Conservation (phyloP, 164 flowering plant genomes). For the Umbilicus rupestris region DNA sequence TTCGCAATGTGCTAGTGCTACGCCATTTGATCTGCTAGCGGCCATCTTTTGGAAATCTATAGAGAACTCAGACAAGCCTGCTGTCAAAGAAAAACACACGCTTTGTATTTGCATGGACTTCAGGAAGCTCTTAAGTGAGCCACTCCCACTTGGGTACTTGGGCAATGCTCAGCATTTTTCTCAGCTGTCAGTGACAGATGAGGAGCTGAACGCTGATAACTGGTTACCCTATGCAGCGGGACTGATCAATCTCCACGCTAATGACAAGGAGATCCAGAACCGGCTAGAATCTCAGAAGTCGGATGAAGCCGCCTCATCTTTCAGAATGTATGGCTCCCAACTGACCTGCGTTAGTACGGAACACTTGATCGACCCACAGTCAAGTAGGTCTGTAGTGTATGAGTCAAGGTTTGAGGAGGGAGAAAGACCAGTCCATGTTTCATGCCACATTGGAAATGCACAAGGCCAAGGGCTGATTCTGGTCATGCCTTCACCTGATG, state of each 20-base stretch:
- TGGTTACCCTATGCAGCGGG: slow-evolving; percentile 21
- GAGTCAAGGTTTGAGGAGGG: slow-evolving; percentile 26
- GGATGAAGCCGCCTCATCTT: slow-evolving; percentile 31
- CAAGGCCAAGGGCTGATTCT: slow-evolving; percentile 64
- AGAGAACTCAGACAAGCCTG: slow-evolving; percentile 14
- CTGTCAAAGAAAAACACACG: slow-evolving; percentile 7
- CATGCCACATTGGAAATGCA: slow-evolving; percentile 45
- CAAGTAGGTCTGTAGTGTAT: slow-evolving; percentile 16
- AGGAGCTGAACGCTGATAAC: slow-evolving; percentile 11
- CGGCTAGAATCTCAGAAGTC: slow-evolving; percentile 36
- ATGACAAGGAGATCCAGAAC: slow-evolving; percentile 39
- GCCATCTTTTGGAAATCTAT: slow-evolving; percentile 60
- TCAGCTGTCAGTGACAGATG: slow-evolving; percentile 11
- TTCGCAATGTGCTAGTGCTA: slow-evolving; percentile 35
- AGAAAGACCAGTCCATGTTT: slow-evolving; percentile 50
- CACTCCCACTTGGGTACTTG: slow-evolving; percentile 45
- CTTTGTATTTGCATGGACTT: slow-evolving; percentile 48
- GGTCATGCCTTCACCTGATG: slow-evolving; percentile 62
- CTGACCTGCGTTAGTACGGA: slow-evolving; percentile 63
- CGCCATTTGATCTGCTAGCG: slow-evolving; percentile 57
- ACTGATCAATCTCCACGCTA: slow-evolving; percentile 23
- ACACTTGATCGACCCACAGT: slow-evolving; percentile 17
- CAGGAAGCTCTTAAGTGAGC: slow-evolving; percentile 29
- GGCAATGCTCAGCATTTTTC: slow-evolving; percentile 75
- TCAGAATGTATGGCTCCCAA: slow-evolving; percentile 54